Conservation (phyloP, 495 filamentous ascomycete species). For the Penicillium manginii region DNA sequence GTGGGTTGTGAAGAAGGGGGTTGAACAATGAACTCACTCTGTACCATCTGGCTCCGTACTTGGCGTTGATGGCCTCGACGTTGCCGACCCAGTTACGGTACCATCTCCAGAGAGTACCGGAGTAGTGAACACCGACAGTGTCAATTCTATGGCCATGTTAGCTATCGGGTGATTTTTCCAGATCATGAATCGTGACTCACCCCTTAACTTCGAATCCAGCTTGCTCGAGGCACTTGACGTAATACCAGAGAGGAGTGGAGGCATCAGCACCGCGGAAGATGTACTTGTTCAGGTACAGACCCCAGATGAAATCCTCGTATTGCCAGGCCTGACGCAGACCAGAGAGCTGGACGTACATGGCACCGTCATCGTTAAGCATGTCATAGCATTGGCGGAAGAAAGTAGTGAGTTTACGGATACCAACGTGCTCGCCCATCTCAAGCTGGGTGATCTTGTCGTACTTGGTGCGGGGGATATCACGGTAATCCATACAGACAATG, state of each 20-base stretch:
- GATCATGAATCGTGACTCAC: constrained; percentile 12
- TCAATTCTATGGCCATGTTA: constrained; percentile 36
- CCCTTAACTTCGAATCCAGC: constrained; percentile 68
- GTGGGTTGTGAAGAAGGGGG: not conserved
- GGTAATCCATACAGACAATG: constrained; percentile 70
- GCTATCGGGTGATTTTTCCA: not conserved
- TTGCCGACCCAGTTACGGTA: constrained; percentile 60
- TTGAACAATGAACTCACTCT: constrained; percentile 40
- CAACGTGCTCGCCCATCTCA: constrained; percentile 92
- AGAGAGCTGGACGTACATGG: constrained; percentile 83
- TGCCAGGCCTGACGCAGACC: constrained; percentile 83
- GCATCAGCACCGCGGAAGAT: constrained; percentile 89
- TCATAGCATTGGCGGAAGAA: constrained; percentile 77
- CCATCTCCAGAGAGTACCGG: constrained; percentile 59
- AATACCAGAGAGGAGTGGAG: constrained; percentile 75
- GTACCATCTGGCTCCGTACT: constrained; percentile 57
- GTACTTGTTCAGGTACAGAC: constrained; percentile 92
- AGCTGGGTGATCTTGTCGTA: constrained; percentile 88
- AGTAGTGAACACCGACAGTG: constrained; percentile 60
- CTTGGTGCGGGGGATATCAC: constrained; percentile 70
- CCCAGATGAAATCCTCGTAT: constrained; percentile 88
- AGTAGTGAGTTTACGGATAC: constrained; percentile 68
- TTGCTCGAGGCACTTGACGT: constrained; percentile 69
- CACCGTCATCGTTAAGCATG: constrained; percentile 86
- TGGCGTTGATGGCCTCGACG: constrained; percentile 51